A percentile compares a stretch with the other conserved stretches of the same genome.
phyloP scores from a whole-genome alignment of 1,139 yeast genomes.

The Yamadazyma membranifaciens region DNA sequence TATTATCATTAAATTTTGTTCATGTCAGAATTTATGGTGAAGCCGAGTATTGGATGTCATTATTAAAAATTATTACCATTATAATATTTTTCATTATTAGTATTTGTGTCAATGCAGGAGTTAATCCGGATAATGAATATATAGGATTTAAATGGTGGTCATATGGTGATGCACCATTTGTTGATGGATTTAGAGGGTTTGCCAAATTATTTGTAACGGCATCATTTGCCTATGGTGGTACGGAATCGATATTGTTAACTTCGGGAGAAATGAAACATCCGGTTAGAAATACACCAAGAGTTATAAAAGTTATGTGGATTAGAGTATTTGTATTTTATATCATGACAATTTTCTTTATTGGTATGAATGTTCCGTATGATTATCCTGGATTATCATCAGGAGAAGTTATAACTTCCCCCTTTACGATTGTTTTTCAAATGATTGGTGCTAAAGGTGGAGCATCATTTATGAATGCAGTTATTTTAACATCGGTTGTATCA shows the following conservation, averaged over 20 bases:
- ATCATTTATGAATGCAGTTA: conserved; percentile 45
- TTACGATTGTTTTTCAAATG: conserved; percentile 61
- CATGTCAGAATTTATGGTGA: conserved; percentile 51
- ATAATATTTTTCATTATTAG: conserved; percentile 39
- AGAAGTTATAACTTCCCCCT: conserved; percentile 57
- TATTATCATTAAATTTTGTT: conserved; percentile 50
- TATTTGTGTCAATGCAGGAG: conserved; percentile 37
- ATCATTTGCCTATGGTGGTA: conserved; percentile 67
- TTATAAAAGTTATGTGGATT: conserved; percentile 58
- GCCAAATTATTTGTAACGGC: conserved; percentile 49
- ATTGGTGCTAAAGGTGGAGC: conserved; percentile 46
- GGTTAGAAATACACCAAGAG: conserved; percentile 53
- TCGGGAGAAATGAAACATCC: conserved; percentile 69
- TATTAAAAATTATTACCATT: conserved; percentile 38
- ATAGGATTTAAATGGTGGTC: conserved; percentile 42
- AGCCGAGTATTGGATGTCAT: conserved; percentile 40
- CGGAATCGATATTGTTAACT: conserved; percentile 62
- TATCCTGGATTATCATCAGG: conserved; percentile 40
- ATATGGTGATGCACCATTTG: conserved; percentile 41
- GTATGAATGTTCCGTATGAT: conserved; percentile 43
- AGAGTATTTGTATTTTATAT: conserved; percentile 41
- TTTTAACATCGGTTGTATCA: conserved; percentile 43
- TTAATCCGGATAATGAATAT: conserved; percentile 30
- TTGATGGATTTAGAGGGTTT: conserved; percentile 40
- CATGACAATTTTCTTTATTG: conserved; percentile 43